Evolutionary conservation across 495 filamentous ascomycete species (phyloP).

Genomic region (Talaromyces wortmannii): DNA sequence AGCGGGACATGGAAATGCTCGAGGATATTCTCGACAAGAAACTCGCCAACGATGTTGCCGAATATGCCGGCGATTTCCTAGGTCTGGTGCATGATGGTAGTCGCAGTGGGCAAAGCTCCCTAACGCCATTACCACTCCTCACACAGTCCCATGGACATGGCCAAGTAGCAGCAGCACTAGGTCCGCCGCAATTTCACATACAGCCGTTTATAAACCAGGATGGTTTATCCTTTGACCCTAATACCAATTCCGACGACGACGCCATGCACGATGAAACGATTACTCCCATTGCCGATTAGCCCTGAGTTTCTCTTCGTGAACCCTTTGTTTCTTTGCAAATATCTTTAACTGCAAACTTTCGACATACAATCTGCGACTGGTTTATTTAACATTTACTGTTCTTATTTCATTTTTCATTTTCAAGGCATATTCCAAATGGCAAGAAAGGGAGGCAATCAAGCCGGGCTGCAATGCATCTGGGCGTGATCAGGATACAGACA

Average conservation of each 20-base stretch:
- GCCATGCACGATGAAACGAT: slow-evolving; percentile 1
- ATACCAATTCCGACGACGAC: slow-evolving; percentile 5
- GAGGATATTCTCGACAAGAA: slow-evolving; percentile 35
- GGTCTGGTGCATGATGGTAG: slow-evolving; percentile 16
- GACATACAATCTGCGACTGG: no score
- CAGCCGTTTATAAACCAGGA: neutral
- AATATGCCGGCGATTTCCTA: slow-evolving; percentile 39
- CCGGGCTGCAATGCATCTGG: neutral
- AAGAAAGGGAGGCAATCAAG: neutral
- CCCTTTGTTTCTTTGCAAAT: no score
- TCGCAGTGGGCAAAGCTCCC: neutral
- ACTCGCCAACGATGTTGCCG: slow-evolving; percentile 38
- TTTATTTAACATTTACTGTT: no score
- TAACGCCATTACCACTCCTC: neutral
- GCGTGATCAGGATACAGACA: neutral
- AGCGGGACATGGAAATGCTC: slow-evolving; percentile 35
- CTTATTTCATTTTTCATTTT: no score
- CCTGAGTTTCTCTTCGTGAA: neutral
- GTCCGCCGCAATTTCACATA: neutral
- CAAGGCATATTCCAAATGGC: no score
- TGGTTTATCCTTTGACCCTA: neutral
- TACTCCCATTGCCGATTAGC: slow-evolving; percentile 6
- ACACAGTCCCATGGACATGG: neutral
- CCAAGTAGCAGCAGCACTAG: neutral
- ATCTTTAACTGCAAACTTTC: no score